These are phyloP conservation scores for Lachnellula cervina DNA, from an alignment of 2,329 filamentous ascomycete species.

Conservation along the genomic window DNA sequence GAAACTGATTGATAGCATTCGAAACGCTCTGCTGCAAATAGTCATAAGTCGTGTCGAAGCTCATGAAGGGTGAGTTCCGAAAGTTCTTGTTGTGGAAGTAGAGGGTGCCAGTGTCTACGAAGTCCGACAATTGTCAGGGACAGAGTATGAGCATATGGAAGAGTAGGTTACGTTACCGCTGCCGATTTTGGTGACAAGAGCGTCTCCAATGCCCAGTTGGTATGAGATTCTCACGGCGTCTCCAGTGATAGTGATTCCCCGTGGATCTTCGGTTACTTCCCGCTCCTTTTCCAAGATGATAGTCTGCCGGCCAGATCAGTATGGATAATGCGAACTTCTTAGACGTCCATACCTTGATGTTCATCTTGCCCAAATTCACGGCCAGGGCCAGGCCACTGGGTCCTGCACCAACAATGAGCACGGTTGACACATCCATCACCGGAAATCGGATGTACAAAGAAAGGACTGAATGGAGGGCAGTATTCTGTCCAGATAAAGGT, in stretches of 20 bases:
- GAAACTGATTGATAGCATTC: no score
- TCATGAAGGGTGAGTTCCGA: no score
- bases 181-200: slow-evolving; percentile 20
- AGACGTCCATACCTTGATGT: not conserved
- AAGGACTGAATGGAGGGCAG: no score
- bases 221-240: slow-evolving; percentile 30
- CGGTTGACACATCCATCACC: not conserved
- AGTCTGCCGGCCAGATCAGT: not conserved
- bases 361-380: not conserved
- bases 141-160: no score
- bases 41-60: no score
- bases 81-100: not conserved
- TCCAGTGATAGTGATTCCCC: slow-evolving; percentile 31
- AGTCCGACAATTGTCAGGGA: not conserved
- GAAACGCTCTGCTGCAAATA: no score
- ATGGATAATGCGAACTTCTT: not conserved
- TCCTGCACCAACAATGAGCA: not conserved
- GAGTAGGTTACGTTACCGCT: not conserved
- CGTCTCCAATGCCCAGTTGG: slow-evolving; percentile 22
- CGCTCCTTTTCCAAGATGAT: slow-evolving; percentile 28
- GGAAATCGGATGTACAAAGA: no score
- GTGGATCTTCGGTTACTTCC: slow-evolving; percentile 27
- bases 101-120: slow-evolving; percentile 5
- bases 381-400: not conserved
- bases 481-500: no score